Evolutionary conservation across 1,284 basidiomycete species (phyloP).

Genomic region (Inonotus hispidus): DNA sequence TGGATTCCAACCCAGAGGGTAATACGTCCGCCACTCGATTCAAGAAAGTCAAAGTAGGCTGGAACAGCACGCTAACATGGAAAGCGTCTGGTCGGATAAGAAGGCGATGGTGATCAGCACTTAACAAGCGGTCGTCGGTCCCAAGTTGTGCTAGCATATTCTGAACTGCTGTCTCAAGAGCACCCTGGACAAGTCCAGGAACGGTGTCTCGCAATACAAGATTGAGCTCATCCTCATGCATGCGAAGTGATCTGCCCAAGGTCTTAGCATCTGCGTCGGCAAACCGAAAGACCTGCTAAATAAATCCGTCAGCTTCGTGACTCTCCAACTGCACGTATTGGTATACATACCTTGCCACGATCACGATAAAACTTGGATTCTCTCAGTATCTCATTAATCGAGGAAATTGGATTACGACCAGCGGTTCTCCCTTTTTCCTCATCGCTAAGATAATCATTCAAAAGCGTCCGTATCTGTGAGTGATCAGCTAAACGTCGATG

Average conservation of each 20-base stretch:
- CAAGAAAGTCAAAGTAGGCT: slow-evolving; percentile 87
- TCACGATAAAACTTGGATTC: slow-evolving; percentile 77
- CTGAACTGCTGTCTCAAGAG: slow-evolving; percentile 56
- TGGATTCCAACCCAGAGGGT: slow-evolving; percentile 69
- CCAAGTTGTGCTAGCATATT: slow-evolving; percentile 54
- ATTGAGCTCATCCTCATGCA: slow-evolving; percentile 83
- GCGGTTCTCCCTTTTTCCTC: slow-evolving; percentile 75
- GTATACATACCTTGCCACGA: slow-evolving; percentile 59
- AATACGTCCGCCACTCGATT: slow-evolving; percentile 67
- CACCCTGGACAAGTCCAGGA: slow-evolving; percentile 83
- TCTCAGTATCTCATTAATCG: slow-evolving; percentile 93
- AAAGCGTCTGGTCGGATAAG: slow-evolving; percentile 92
- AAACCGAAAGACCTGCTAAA: slow-evolving; percentile 84
- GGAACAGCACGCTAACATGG: slow-evolving; percentile 91
- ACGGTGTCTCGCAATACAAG: slow-evolving; percentile 85
- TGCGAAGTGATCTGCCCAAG: slow-evolving; percentile 61
- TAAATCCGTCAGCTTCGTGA: not conserved
- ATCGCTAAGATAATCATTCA: slow-evolving; percentile 89
- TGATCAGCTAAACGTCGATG: slow-evolving; percentile 10
- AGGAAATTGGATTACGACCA: slow-evolving; percentile 82
- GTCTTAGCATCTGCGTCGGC: slow-evolving; percentile 79
- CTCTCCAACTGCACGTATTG: not conserved
- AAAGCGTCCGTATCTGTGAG: slow-evolving; percentile 72
- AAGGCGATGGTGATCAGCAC: slow-evolving; percentile 75
- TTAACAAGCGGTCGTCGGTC: slow-evolving; percentile 67